A percentile compares a stretch with the other conserved stretches of the same genome.
Conservation (phyloP, 2,329 filamentous ascomycete genomes). For the Neocatenulostroma microsporum region DNA sequence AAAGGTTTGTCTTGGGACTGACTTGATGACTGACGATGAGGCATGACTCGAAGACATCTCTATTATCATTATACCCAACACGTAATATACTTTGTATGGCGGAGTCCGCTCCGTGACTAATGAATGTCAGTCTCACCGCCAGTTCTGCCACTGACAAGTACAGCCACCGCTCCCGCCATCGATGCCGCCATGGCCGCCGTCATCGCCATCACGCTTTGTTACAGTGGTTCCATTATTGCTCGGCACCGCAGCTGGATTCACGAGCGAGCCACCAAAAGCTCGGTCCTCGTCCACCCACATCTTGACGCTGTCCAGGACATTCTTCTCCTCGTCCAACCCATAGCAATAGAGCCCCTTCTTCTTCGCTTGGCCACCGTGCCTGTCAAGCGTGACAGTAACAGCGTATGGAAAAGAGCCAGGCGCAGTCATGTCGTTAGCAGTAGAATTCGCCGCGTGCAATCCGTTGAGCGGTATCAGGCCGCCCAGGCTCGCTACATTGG, state of each 20-base stretch:
- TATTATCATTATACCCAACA: too few relatives aligned
- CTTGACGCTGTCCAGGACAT: constrained; percentile 37
- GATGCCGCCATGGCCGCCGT: constrained; percentile 36
- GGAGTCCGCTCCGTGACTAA: too few relatives aligned
- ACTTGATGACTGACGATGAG: too few relatives aligned
- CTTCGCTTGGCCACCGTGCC: constrained; percentile 48
- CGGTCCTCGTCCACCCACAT: constrained; percentile 48
- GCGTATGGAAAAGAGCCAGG: constrained; percentile 56
- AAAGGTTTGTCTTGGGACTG: constrained; percentile 12
- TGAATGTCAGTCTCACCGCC: too few relatives aligned
- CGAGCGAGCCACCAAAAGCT: constrained; percentile 41
- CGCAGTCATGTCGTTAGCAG: constrained; percentile 40
- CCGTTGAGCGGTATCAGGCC: constrained; percentile 5
- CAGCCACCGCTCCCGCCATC: constrained; percentile 56
- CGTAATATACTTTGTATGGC: too few relatives aligned
- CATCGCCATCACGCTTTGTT: constrained; percentile 4
- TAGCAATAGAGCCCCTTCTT: constrained; percentile 57
- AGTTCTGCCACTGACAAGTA: constrained; percentile 54
- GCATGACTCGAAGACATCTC: too few relatives aligned
- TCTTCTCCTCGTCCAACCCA: constrained; percentile 41
- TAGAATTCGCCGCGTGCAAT: constrained; percentile 22
- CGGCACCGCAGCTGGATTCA: constrained; percentile 45
- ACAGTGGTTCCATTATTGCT: constrained; percentile 21
- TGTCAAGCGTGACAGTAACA: constrained; percentile 52
- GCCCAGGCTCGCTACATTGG: constrained; percentile 9